A percentile compares a stretch with the other conserved stretches of the same genome.
phyloP scores from a whole-genome alignment of 305 asterid species.

The Stenogyne calaminthoides region DNA sequence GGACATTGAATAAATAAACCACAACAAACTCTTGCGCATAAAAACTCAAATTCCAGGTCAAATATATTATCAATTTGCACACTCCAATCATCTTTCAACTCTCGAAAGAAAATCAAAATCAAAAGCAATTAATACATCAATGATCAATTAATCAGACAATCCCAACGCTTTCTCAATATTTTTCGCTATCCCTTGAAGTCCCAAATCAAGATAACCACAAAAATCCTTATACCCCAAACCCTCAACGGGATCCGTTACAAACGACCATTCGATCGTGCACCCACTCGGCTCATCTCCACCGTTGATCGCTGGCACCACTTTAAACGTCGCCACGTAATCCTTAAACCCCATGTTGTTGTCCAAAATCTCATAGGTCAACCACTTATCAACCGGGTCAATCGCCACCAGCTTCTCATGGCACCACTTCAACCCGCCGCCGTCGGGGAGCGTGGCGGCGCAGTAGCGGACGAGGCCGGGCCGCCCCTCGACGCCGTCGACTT shows the following conservation, averaged over 20 bases:
- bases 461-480: conserved; percentile 54
- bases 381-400: conserved; percentile 30
- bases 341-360: conserved; percentile 54
- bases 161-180: conserved; percentile 53
- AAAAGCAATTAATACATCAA: not conserved
- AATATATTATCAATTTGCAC: too few species aligned
- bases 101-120: too few species aligned
- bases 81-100: too few species aligned
- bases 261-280: conserved; percentile 67
- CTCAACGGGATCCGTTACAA: conserved; percentile 66
- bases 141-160: not conserved
- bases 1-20: too few species aligned
- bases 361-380: conserved; percentile 43
- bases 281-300: conserved; percentile 35
- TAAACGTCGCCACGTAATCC: conserved; percentile 39
- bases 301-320: conserved; percentile 24
- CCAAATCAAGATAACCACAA: conserved; percentile 35
- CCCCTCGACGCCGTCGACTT: conserved; percentile 32
- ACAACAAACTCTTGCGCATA: too few species aligned
- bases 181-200: conserved; percentile 55
- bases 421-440: conserved; percentile 39
- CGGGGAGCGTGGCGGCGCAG: conserved; percentile 44
- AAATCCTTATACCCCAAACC: conserved; percentile 52
- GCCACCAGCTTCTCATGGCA: conserved; percentile 45
- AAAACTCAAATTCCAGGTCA: too few species aligned